Evolutionary conservation across 495 filamentous ascomycete species (phyloP).

Genomic region (Daldinia concentrica): DNA sequence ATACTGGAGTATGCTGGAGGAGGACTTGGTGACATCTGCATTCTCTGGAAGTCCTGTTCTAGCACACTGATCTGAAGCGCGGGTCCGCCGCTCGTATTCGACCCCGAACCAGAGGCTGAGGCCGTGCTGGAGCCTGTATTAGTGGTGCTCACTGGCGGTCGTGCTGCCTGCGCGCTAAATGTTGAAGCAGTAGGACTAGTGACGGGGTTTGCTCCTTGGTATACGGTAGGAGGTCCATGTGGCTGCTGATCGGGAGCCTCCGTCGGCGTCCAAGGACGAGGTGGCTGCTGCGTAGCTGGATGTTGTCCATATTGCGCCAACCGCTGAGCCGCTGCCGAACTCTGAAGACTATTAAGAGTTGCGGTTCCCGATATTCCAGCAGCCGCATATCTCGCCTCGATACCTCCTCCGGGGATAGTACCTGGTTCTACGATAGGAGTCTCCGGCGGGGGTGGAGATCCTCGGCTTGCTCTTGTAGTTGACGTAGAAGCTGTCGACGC

Average conservation of each 20-base stretch:
- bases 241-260: constrained; percentile 88
- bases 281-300: constrained; percentile 57
- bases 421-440: constrained; percentile 84
- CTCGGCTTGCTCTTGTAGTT: constrained; percentile 89
- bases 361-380: constrained; percentile 86
- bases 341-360: constrained; percentile 80
- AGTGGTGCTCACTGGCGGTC: constrained; percentile 45
- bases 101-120: neutral
- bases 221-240: constrained; percentile 91
- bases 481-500: constrained; percentile 90
- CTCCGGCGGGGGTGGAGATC: constrained; percentile 94
- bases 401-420: constrained; percentile 74
- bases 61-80: constrained; percentile 68
- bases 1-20: constrained; percentile 93
- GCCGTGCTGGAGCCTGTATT: constrained; percentile 27
- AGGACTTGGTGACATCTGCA: constrained; percentile 83
- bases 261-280: constrained; percentile 94
- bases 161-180: constrained; percentile 45
- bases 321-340: constrained; percentile 83
- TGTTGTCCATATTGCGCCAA: constrained; percentile 72
- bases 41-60: constrained; percentile 86
- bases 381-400: constrained; percentile 89
- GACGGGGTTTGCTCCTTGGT: constrained; percentile 77
- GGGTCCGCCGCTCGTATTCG: constrained; percentile 22
- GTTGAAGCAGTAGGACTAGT: constrained; percentile 48